Conservation (phyloP, 176 grass and related monocot genomes). For the Puya raimondii region DNA sequence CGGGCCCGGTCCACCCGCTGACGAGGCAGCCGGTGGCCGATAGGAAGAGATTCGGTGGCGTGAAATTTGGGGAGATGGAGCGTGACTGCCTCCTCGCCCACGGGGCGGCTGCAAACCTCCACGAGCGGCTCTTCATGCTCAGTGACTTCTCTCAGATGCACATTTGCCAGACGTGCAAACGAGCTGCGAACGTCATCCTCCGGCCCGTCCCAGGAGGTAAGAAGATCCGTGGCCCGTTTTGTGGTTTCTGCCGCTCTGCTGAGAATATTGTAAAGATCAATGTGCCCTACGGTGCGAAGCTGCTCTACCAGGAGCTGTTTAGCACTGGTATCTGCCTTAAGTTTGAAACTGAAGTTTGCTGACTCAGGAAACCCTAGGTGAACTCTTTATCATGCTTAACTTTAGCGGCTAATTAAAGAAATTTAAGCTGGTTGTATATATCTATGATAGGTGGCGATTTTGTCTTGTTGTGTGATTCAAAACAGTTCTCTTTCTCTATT, state of each 20-base stretch:
- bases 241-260: conserved; percentile 50
- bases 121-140: conserved; percentile 75
- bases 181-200: conserved; percentile 68
- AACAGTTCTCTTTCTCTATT: too few species aligned
- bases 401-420: too few species aligned
- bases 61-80: conserved; percentile 97
- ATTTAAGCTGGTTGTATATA: too few species aligned
- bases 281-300: conserved; percentile 74
- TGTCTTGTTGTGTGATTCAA: too few species aligned
- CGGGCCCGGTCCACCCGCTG: conserved; percentile 77
- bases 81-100: conserved; percentile 86
- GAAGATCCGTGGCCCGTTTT: conserved; percentile 70
- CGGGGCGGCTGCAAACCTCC: conserved; percentile 75
- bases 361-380: not conserved
- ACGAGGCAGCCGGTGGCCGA: conserved; percentile 77
- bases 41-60: conserved; percentile 80
- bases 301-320: conserved; percentile 90
- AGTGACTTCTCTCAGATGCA: conserved; percentile 80
- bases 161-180: conserved; percentile 53
- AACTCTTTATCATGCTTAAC: not conserved
- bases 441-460: too few species aligned
- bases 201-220: conserved; percentile 36
- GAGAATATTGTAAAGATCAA: conserved; percentile 71
- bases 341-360: conserved; percentile 72
- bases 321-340: conserved; percentile 93